Conservation (phyloP, 306 rosid genomes). For the Glycyrrhiza uralensis region DNA sequence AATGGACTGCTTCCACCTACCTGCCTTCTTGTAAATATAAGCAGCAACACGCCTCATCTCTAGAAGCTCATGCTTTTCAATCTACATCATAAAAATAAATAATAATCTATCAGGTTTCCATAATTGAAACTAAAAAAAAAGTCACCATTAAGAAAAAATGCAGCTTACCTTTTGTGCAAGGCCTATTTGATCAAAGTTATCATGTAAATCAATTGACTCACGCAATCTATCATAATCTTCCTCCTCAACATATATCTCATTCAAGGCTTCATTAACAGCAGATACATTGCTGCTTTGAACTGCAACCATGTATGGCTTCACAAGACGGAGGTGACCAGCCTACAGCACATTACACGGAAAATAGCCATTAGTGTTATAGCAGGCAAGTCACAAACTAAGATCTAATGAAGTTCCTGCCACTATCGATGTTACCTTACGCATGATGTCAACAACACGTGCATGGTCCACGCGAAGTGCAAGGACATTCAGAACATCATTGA, state of each 20-base stretch:
- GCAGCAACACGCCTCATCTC: constrained; percentile 99
- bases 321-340: constrained; percentile 98
- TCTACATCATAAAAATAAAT: constrained; percentile 44
- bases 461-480: constrained; percentile 99
- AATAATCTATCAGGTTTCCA: constrained; percentile 31
- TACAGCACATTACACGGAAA: constrained; percentile 24
- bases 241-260: constrained; percentile 94
- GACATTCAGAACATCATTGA: constrained; percentile 94
- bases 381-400: neutral
- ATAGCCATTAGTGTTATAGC: neutral
- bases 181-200: constrained; percentile 96
- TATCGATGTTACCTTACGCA: constrained; percentile 71
- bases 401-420: neutral
- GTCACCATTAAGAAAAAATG: constrained; percentile 12
- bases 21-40: constrained; percentile 96
- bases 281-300: constrained; percentile 98
- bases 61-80: constrained; percentile 95
- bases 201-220: constrained; percentile 97
- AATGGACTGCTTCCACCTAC: constrained; percentile 99
- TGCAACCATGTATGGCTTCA: constrained; percentile 99
- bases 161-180: constrained; percentile 89
- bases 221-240: constrained; percentile 97
- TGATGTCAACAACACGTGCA: constrained; percentile 94
- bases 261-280: constrained; percentile 99
- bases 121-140: constrained; percentile 22